Evolutionary conservation across 139 green algal species (phyloP).

Genomic region (Chlorella sp.): DNA sequence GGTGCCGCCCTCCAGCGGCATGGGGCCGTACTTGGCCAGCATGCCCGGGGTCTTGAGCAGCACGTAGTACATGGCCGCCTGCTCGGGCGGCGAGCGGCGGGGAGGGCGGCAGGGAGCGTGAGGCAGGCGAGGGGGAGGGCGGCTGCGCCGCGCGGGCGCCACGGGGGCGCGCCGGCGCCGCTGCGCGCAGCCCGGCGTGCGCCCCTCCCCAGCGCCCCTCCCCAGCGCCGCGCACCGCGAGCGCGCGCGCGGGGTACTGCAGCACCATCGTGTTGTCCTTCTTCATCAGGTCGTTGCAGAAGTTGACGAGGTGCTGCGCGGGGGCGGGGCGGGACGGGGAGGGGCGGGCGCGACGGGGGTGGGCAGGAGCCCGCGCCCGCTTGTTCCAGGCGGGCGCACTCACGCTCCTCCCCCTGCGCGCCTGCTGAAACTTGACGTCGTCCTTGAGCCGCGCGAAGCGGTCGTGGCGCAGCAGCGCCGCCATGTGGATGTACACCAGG

Average conservation of each 20-base stretch:
- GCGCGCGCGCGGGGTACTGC: background rate
- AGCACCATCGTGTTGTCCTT: slow-evolving; percentile 34
- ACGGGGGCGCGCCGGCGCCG: background rate
- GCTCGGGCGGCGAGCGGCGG: slow-evolving; percentile 1
- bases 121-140: background rate
- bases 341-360: too few species aligned
- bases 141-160: background rate
- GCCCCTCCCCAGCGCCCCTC: background rate
- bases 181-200: background rate
- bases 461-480: slow-evolving; percentile 5
- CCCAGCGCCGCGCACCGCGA: background rate
- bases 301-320: background rate
- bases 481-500: slow-evolving; percentile 12
- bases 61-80: slow-evolving; percentile 33
- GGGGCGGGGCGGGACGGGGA: background rate
- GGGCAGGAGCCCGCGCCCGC: too few species aligned
- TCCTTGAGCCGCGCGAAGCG: slow-evolving; percentile 13
- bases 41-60: slow-evolving; percentile 23
- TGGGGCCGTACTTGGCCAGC: background rate
- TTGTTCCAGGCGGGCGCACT: background rate
- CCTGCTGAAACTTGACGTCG: background rate
- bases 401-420: too few species aligned
- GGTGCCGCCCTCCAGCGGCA: background rate
- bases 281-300: slow-evolving; percentile 28
- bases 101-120: too few species aligned